phyloP scores from a whole-genome alignment of 1,139 yeast species.

The Maudiozyma humilis region DNA sequence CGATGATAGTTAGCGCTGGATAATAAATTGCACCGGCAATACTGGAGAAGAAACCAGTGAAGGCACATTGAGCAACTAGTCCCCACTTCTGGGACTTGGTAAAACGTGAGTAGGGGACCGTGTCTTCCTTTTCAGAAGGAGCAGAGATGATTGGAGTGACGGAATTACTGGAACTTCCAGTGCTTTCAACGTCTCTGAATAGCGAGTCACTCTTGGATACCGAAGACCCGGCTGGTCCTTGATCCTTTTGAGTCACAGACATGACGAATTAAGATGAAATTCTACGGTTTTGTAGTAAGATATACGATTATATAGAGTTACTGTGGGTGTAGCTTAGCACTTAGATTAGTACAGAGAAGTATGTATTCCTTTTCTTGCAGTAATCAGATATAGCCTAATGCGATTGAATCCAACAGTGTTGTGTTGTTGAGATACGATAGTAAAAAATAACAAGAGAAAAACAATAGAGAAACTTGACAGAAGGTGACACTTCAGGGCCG shows the following conservation, averaged over 20 bases:
- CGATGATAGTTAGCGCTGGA: slow-evolving; percentile 56
- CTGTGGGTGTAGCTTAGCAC: not conserved
- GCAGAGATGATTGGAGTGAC: not conserved
- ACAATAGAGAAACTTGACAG: too few species aligned
- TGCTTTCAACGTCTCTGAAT: not conserved
- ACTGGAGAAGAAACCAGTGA: slow-evolving; percentile 51
- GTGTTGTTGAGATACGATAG: too few species aligned
- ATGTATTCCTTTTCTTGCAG: not conserved
- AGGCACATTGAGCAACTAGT: slow-evolving; percentile 37
- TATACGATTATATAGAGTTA: not conserved
- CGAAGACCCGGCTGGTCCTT: not conserved
- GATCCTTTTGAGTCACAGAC: not conserved
- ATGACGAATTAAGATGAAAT: not conserved
- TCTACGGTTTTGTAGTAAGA: not conserved
- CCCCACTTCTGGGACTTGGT: slow-evolving; percentile 31
- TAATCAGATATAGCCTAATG: too few species aligned
- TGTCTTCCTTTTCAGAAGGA: slow-evolving; percentile 8
- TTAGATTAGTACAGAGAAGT: not conserved
- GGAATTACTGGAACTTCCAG: not conserved
- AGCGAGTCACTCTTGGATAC: not conserved
- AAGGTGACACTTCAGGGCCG: too few species aligned
- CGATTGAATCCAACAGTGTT: too few species aligned
- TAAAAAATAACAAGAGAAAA: too few species aligned
- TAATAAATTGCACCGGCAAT: slow-evolving; percentile 62
- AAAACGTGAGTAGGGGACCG: slow-evolving; percentile 31